Evolutionary conservation across 2,329 filamentous ascomycete genomes (phyloP), one percentile per base, ranked within the genome.

Genomic region (Pseudopyrenochaeta lycopersici): DNA sequence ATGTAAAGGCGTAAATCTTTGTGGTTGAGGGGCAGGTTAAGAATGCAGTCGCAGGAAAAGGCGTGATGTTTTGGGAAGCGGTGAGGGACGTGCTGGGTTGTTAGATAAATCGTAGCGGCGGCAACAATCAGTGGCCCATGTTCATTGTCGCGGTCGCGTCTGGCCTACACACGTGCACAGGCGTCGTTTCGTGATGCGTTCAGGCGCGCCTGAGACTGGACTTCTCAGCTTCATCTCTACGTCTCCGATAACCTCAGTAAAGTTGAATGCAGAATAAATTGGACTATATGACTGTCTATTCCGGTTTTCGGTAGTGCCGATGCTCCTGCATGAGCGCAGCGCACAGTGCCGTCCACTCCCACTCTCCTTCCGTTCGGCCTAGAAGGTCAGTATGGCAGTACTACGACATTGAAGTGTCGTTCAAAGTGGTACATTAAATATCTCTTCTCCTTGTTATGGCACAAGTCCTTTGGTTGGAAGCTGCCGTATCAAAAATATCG

Each of bases 61-160:
- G 43, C 20, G 41, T 64, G 61, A 62, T 63, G 56, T 60, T 62
- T 47, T 32, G 56, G 53, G 58, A 47, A 62, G 56, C 55, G 50
- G 56, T 58, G 62, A 59, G 62, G 53, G 62, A 57, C 60, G 60
- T 62, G 62, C 62, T 27, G 23, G 51, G 42, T 46, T 54, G 59
- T 56, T 62, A 47, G 50, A 55, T 36, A 61, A 52, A 63, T 58
- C 47, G 46, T 33, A 52, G 33, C 54, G 52, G 62, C 59, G 54
- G 61, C 56, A 64, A 62, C 62, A 41, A 60, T 58, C 54, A 46
- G 46, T 51, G 56, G 51, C 44, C 32, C 46, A 47, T 35, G 46
- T 35, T 43, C 2, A 31, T 21, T 23, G 32, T 48, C 46, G 46
- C 46, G 46, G 46, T 30, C 46, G 23, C 46, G 36, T 38, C 15